Evolutionary conservation across 257 asterid genomes (phyloP).

Genomic region (Jaltomata sinuosa): DNA sequence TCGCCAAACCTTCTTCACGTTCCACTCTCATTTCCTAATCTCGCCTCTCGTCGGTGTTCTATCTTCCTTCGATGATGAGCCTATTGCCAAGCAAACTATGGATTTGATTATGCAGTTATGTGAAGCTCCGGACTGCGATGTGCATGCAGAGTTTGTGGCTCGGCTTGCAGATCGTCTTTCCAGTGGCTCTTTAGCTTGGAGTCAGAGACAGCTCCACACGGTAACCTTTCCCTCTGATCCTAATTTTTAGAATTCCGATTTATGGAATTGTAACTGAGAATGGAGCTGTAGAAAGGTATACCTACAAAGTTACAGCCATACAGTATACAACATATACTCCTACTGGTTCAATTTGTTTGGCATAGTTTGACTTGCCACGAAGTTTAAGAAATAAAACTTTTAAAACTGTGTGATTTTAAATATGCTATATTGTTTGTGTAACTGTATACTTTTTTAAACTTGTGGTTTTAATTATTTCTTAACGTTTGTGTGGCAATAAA

Average conservation of each 20-base stretch:
- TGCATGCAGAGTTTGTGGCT: conserved; percentile 54
- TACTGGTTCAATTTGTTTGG: neutral
- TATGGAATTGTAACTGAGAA: neutral
- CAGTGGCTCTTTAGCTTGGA: conserved; percentile 58
- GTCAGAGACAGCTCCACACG: conserved; percentile 64
- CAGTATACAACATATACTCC: neutral
- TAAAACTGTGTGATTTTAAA: neutral
- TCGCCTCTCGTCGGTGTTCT: conserved; percentile 61
- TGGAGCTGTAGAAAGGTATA: neutral
- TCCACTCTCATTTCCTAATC: conserved; percentile 78
- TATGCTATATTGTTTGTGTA: neutral
- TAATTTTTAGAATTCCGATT: neutral
- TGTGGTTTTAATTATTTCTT: neutral
- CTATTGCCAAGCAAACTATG: conserved; percentile 57
- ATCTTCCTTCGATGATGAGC: conserved; percentile 58
- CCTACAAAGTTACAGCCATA: neutral
- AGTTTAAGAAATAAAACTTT: neutral
- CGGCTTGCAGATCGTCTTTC: conserved; percentile 64
- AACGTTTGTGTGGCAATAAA: neutral
- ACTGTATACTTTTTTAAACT: neutral
- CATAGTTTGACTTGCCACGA: neutral
- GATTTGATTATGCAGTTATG: conserved; percentile 56
- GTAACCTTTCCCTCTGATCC: conserved; percentile 23
- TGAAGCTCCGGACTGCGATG: conserved; percentile 30
- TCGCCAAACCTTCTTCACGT: conserved; percentile 40